Base-by-base conservation (phyloP, 2,329 filamentous ascomycete species). In the Colletotrichum sidae region DNA sequence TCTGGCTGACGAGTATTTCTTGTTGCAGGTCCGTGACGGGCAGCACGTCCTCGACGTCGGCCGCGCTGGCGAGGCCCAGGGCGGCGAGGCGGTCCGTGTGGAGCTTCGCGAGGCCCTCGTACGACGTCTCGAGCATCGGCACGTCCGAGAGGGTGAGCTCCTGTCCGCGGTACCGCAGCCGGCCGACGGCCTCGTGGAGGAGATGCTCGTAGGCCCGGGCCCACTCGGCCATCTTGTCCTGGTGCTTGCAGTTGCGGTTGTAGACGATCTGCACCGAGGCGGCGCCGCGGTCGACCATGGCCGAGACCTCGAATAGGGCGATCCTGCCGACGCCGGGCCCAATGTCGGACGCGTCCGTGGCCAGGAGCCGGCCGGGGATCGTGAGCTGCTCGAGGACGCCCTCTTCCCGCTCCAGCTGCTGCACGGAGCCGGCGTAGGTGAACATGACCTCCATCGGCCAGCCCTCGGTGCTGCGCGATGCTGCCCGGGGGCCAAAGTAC, bases 401-500 rank as follows among this genome's bases (percentile, higher is more conserved):
- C 47, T 83, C 81, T 9, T 79, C 75, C 2, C 78, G 77, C 55
- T 84, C 81, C 0, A 85, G 71, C n/a, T 83, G 79, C 53, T 84
- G 80, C 13, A 82, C 74, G 0, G 80, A 80, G 4, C 86, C 85
- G 2, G 82, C 77, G 68, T 85, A 87, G 60, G 81, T 88, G 72
- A 90, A 88, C 39, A 88, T 79, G 42, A 90, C 77, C 71, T 90
- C 87, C 52, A 88, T 80, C 0, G 85, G 85, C 65, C 79, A 80
- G 45, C 83, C 80, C 1, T 77, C 70, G 1, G 72, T 68, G 55
- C 72, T 76, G 49, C 77, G 69, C 3, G 72, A 68, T 0, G 73
- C 68, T 1, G 70, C 72, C n/a, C 74, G 70, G 2, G 73, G 55
- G 44, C 78, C 73, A 60, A 80, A 77, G 69, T 84, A 77, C 49